phyloP scores from a whole-genome alignment of 2,329 filamentous ascomycete genomes.

The Fusarium succisae region DNA sequence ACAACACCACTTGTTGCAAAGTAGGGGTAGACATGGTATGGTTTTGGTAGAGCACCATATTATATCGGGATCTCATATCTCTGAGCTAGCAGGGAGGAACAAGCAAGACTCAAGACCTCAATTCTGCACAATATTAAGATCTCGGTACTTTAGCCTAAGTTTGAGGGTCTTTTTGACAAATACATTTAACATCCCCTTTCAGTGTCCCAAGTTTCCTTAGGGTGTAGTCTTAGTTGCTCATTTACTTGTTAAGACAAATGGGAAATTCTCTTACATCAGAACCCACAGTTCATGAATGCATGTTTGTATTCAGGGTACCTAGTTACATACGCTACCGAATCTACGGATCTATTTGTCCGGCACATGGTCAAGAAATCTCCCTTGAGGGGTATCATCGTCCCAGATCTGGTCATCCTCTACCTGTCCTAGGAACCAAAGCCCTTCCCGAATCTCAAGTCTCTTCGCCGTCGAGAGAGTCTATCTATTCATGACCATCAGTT shows the following conservation, averaged over 20 bases:
- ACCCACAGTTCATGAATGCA: not conserved
- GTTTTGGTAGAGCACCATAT: not conserved
- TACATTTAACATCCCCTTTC: not conserved
- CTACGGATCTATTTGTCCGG: not conserved
- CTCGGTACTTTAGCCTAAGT: not conserved
- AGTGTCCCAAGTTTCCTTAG: no score
- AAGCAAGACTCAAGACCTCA: fast-evolving
- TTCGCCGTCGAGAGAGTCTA: not conserved
- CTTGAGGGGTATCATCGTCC: not conserved
- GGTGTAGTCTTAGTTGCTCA: not conserved
- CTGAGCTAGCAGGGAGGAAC: no score
- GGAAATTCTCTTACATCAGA: not conserved
- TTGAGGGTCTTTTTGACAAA: not conserved
- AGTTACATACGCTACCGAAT: not conserved
- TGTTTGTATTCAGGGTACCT: not conserved
- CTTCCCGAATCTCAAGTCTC: not conserved
- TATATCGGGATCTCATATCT: fast-evolving
- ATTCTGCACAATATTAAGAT: not conserved
- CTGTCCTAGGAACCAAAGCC: not conserved
- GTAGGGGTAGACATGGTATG: not conserved
- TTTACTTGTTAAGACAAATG: not conserved
- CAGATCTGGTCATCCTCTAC: not conserved
- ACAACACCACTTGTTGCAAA: no score
- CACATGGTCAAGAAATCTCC: not conserved
- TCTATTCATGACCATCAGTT: not conserved